These are phyloP conservation scores for Lanmaoa pseudosensibilis DNA, from an alignment of 768 basidiomycete species.

Conservation along the genomic window DNA sequence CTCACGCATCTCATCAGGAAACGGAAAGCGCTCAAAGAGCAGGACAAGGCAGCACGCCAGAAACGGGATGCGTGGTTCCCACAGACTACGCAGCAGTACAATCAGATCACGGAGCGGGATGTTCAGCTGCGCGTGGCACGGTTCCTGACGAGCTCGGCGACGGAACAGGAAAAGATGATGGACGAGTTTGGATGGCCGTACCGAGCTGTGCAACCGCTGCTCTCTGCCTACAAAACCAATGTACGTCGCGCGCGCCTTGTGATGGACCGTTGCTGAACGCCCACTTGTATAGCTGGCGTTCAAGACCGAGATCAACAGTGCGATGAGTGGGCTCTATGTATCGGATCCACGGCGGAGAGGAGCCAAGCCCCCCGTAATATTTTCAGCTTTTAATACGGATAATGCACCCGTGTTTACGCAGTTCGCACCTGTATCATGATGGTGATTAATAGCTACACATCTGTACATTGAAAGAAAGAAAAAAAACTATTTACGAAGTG, in stretches of 20 bases:
- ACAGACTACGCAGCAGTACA: slow-evolving; percentile 27
- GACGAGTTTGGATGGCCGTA: slow-evolving; percentile 52
- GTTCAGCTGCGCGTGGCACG: slow-evolving; percentile 50
- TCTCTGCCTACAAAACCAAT: slow-evolving; percentile 39
- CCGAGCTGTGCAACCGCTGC: slow-evolving; percentile 46
- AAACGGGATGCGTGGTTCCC: slow-evolving; percentile 38
- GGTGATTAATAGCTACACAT: background rate
- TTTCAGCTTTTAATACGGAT: background rate
- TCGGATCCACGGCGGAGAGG: slow-evolving; percentile 24
- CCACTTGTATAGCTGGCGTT: slow-evolving; percentile 16
- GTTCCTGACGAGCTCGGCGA: slow-evolving; percentile 37
- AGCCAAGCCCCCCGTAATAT: background rate
- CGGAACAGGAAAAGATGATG: slow-evolving; percentile 47
- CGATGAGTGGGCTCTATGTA: slow-evolving; percentile 19
- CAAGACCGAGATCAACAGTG: slow-evolving; percentile 20
- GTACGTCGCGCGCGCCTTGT: slow-evolving; percentile 31
- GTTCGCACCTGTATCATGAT: slow-evolving; percentile 25
- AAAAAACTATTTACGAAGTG: background rate
- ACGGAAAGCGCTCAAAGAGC: slow-evolving; percentile 8
- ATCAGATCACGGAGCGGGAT: slow-evolving; percentile 38
- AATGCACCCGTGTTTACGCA: slow-evolving; percentile 7
- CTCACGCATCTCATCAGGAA: slow-evolving; percentile 18
- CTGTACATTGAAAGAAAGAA: background rate
- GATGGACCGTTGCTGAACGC: background rate
- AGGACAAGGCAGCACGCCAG: slow-evolving; percentile 25